phyloP scores from a whole-genome alignment of 805 yeast genomes.

The Candida germanica region DNA sequence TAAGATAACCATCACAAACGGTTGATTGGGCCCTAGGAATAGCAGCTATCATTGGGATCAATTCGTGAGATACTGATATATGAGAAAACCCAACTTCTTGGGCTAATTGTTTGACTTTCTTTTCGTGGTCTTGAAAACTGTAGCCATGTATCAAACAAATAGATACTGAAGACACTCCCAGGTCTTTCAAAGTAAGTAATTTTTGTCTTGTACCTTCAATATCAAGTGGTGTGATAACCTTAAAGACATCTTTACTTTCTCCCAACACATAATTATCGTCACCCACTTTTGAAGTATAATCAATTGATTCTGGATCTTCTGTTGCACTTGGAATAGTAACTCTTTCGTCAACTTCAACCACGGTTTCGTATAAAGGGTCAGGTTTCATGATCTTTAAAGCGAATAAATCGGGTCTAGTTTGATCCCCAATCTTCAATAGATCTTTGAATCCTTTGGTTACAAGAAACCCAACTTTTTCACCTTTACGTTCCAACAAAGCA shows the following conservation, averaged over 20 bases:
- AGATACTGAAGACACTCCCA: constrained; percentile 23
- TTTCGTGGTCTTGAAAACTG: constrained; percentile 32
- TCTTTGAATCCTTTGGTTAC: constrained; percentile 87
- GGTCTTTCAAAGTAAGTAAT: constrained; percentile 19
- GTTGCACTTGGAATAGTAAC: constrained; percentile 70
- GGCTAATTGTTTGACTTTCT: constrained; percentile 27
- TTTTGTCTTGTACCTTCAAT: constrained; percentile 15
- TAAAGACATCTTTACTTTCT: constrained; percentile 19
- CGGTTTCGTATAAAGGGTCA: constrained; percentile 65
- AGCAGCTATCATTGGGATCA: constrained; percentile 37
- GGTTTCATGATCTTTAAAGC: constrained; percentile 71
- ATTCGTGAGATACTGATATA: constrained; percentile 32
- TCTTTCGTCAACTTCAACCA: constrained; percentile 81
- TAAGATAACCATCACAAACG: constrained; percentile 36
- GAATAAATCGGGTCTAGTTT: constrained; percentile 83
- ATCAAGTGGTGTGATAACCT: constrained; percentile 26
- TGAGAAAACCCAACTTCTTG: constrained; percentile 26
- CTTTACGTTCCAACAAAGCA: constrained; percentile 86
- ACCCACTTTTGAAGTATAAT: constrained; percentile 10
- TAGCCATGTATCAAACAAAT: constrained; percentile 35
- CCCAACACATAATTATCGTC: constrained; percentile 28
- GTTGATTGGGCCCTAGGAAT: constrained; percentile 35
- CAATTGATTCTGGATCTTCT: constrained; percentile 44
- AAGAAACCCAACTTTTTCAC: constrained; percentile 76
- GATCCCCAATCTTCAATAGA: constrained; percentile 77